Conservation (phyloP, 257 asterid species). For the Solanum sparsipilum region DNA sequence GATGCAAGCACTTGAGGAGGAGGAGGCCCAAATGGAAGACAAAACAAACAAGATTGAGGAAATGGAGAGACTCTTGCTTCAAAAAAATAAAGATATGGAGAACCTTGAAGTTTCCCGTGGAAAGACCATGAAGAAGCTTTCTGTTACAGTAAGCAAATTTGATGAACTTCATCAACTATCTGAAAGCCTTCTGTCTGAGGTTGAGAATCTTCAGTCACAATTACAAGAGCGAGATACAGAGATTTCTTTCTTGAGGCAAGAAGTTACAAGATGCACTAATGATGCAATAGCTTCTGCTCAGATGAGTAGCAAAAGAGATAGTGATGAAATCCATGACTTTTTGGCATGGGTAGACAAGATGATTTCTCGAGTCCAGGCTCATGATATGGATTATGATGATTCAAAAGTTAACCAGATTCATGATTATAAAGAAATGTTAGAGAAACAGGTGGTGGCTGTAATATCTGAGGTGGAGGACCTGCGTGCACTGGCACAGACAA, state of each 20-base stretch:
- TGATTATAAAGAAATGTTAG: slow-evolving; percentile 45
- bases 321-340: slow-evolving; percentile 62
- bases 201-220: slow-evolving; percentile 92
- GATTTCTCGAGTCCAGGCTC: slow-evolving; percentile 38
- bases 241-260: slow-evolving; percentile 94
- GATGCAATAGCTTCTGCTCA: slow-evolving; percentile 71
- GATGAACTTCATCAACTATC: slow-evolving; percentile 86
- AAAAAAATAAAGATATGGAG: slow-evolving; percentile 65
- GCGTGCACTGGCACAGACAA: slow-evolving; percentile 42
- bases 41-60: slow-evolving; percentile 43
- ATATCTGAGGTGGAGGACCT: slow-evolving; percentile 80
- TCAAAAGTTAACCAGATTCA: slow-evolving; percentile 21
- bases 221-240: slow-evolving; percentile 84
- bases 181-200: slow-evolving; percentile 79
- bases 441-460: slow-evolving; percentile 51
- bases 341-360: slow-evolving; percentile 59
- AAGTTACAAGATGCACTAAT: slow-evolving; percentile 91
- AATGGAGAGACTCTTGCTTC: slow-evolving; percentile 58
- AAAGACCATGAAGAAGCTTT: slow-evolving; percentile 83
- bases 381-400: slow-evolving; percentile 32
- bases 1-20: slow-evolving; percentile 92
- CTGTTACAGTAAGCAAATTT: slow-evolving; percentile 84
- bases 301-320: slow-evolving; percentile 42
- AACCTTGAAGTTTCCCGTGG: slow-evolving; percentile 81
- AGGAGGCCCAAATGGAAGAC: slow-evolving; percentile 86